Base-by-base conservation (phyloP, 2,329 filamentous ascomycete species). In the Aspergillus sp. region DNA sequence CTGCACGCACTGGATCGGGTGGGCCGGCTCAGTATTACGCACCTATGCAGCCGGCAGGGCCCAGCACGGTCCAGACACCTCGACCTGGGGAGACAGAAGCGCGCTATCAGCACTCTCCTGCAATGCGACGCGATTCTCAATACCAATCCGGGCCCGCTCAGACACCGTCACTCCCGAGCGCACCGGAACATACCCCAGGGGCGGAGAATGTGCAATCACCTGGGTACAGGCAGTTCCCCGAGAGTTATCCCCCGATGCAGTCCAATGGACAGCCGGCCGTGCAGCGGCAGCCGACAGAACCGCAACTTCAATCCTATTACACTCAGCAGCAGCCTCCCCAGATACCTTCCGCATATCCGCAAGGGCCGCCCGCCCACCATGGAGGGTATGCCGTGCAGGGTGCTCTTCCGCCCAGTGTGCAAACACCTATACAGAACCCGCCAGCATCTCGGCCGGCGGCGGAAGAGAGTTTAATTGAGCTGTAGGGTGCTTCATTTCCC, bases 391-490 rank as follows among this genome's bases (percentile, higher is more conserved):
- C 42, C 15, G 33, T 31, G 15, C 37, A 35, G 14, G 39, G 45
- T n/a, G 46, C 44, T 15, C 43, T 45, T 15, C 41, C 43, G 5
- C 35, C 36, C 11, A 30, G 43, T 27, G 40, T 32, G 16, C 30
- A 22, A 22, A 10, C 35, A n/a, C 40, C 41, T 11, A 33, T 33
- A 26, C 45, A 47, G 15, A 34, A 43, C 20, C 35, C 49, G 16
- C 17, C 41, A 7, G 37, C 43, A 6, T 30, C 48, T 15, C 45
- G 44, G 24, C 47, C 51, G 2, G 41, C 39, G 4, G 48, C 51
- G 8, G 52, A 55, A 27, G 52, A 55, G 36, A 53, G 51, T 35
- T 33, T 55, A 31, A 55, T 55, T 36, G 52, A 55, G 34, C 39
- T 55, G 36, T 55, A 45, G 25, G 20, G 34, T 24, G 20, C 31